Conservation (phyloP, 139 green algal genomes). For the Raphidocelis subcapitata region DNA sequence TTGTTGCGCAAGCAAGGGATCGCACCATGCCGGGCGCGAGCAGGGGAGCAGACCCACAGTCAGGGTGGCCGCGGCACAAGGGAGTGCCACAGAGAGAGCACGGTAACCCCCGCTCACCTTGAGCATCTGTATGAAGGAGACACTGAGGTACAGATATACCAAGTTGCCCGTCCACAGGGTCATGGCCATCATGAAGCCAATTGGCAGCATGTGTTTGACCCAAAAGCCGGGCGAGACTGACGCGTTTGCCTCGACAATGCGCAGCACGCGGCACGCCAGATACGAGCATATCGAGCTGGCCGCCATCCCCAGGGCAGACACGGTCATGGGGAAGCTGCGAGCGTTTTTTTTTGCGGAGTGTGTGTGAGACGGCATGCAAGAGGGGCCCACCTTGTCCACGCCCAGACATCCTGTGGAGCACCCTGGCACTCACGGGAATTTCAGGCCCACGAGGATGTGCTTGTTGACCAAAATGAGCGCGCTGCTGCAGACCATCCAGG, state of each 20-base stretch:
- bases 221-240: constrained; percentile 3
- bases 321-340: constrained; percentile 21
- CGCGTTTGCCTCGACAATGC: too few species aligned
- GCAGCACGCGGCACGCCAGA: constrained; percentile 49
- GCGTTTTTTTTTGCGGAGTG: background rate
- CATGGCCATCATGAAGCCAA: constrained; percentile 88
- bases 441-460: constrained; percentile 69
- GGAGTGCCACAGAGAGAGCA: background rate
- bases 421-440: constrained; percentile 79
- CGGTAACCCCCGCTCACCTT: constrained; percentile 42
- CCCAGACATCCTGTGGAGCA: too few species aligned
- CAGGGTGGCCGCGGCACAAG: too few species aligned
- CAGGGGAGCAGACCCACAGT: too few species aligned
- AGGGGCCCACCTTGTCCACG: too few species aligned
- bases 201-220: constrained; percentile 69
- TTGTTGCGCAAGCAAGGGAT: too few species aligned
- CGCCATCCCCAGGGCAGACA: constrained; percentile 68
- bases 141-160: constrained; percentile 95
- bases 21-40: too few species aligned
- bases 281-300: constrained; percentile 49
- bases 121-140: constrained; percentile 97
- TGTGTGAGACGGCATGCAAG: background rate
- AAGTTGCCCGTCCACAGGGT: constrained; percentile 92
- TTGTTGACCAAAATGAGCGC: constrained; percentile 85
- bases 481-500: constrained; percentile 69